phyloP scores from a whole-genome alignment of 306 rosid genomes.

The Glycyrrhiza uralensis region DNA sequence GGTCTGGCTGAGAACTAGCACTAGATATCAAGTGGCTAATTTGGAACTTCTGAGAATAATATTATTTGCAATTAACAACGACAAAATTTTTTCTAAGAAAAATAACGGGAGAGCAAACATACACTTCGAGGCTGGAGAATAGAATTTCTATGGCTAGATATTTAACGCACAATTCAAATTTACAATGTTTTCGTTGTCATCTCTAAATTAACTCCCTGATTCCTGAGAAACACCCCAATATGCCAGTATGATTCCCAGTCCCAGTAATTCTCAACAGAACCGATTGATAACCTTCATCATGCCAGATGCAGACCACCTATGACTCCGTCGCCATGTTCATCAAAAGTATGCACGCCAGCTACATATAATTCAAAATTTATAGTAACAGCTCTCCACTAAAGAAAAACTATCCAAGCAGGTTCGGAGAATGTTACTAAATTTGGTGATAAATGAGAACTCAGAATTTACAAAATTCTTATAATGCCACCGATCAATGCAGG shows the following conservation, averaged over 20 bases:
- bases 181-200: constrained; percentile 61
- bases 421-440: constrained; percentile 47
- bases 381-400: constrained; percentile 36
- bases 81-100: constrained; percentile 18
- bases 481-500: constrained; percentile 43
- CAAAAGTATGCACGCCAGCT: constrained; percentile 45
- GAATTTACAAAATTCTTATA: constrained; percentile 43
- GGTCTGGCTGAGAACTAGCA: neutral
- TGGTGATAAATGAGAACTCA: constrained; percentile 34
- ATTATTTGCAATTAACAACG: constrained; percentile 37
- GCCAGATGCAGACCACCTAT: constrained; percentile 41
- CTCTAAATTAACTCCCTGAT: constrained; percentile 38
- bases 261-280: constrained; percentile 36
- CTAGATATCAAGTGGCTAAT: constrained; percentile 13
- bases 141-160: constrained; percentile 53
- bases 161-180: constrained; percentile 51
- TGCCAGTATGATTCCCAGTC: constrained; percentile 27
- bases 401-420: constrained; percentile 44
- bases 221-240: constrained; percentile 32
- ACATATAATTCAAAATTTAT: constrained; percentile 52
- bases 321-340: constrained; percentile 37
- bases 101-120: constrained; percentile 8
- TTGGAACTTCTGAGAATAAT: constrained; percentile 28
- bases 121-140: constrained; percentile 28
- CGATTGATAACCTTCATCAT: constrained; percentile 32